Evolutionary conservation across 2,329 filamentous ascomycete species (phyloP).

Genomic region (Fusarium nanum): DNA sequence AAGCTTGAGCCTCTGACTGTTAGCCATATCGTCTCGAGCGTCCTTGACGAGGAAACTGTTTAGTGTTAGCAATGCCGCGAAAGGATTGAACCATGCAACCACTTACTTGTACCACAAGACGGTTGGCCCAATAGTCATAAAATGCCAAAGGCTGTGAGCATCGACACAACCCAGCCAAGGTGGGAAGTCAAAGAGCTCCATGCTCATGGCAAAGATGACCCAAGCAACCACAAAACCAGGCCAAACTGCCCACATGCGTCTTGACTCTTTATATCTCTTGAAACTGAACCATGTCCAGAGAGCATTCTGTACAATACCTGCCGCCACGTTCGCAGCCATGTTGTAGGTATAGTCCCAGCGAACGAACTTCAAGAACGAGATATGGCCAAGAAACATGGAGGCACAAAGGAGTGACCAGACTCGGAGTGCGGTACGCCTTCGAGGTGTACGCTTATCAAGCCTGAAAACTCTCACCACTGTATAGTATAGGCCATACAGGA

Average conservation of each 20-base stretch:
- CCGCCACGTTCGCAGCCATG: conserved; percentile 91
- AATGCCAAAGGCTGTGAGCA: conserved; percentile 95
- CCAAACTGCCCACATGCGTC: conserved; percentile 85
- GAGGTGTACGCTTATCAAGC: conserved; percentile 70
- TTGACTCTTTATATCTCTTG: conserved; percentile 75
- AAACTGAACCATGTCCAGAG: conserved; percentile 90
- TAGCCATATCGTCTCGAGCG: conserved; percentile 82
- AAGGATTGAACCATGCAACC: neutral
- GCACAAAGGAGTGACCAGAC: conserved; percentile 82
- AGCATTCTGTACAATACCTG: conserved; percentile 82
- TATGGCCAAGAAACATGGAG: conserved; percentile 77
- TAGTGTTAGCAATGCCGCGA: conserved; percentile 38
- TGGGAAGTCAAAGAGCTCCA: conserved; percentile 94
- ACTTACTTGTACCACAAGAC: conserved; percentile 95
- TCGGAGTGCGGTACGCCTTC: conserved; percentile 66
- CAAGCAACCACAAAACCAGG: conserved; percentile 91
- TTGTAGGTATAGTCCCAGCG: conserved; percentile 98
- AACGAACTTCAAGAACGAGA: conserved; percentile 86
- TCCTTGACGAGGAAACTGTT: conserved; percentile 87
- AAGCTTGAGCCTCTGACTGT: conserved; percentile 75
- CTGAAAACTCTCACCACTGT: conserved; percentile 84
- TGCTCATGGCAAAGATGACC: conserved; percentile 92
- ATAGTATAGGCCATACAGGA: conserved; percentile 93
- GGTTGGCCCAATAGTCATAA: conserved; percentile 89
- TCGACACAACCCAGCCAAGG: conserved; percentile 85